phyloP scores from a whole-genome alignment of 2,329 filamentous ascomycete genomes.

The Colletotrichum falcatum region DNA sequence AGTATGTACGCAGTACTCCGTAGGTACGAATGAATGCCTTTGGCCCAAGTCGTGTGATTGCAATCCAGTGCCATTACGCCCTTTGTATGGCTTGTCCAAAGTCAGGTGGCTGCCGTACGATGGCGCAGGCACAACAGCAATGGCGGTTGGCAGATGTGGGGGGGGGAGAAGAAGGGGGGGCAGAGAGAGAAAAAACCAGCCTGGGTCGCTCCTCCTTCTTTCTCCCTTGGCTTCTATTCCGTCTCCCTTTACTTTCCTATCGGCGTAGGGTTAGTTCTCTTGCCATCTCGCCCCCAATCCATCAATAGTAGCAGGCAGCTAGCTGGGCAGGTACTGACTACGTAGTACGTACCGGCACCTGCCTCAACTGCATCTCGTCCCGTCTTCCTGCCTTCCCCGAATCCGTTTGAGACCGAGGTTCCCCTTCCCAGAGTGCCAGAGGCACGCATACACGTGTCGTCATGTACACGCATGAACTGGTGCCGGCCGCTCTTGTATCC shows the following conservation, averaged over 20 bases:
- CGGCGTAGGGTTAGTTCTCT: not conserved
- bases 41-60: too few species aligned
- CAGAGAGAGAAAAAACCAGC: too few species aligned
- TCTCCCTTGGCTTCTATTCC: not conserved
- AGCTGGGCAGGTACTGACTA: too few species aligned
- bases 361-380: not conserved
- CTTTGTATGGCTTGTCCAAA: too few species aligned
- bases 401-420: conserved; percentile 26
- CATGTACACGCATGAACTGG: too few species aligned
- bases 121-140: not conserved
- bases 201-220: not conserved
- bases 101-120: not conserved
- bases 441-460: not conserved
- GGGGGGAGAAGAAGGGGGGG: not conserved
- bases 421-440: conserved; percentile 11
- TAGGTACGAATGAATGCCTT: too few species aligned
- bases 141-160: not conserved
- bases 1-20: not conserved
- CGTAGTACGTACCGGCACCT: not conserved
- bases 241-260: not conserved
- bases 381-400: conserved; percentile 9
- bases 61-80: not conserved
- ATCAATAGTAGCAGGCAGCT: too few species aligned
- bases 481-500: too few species aligned
- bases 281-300: not conserved